These are phyloP conservation scores for Aspergillus melleus DNA, from an alignment of 2,329 filamentous ascomycete species.

Conservation along the genomic window DNA sequence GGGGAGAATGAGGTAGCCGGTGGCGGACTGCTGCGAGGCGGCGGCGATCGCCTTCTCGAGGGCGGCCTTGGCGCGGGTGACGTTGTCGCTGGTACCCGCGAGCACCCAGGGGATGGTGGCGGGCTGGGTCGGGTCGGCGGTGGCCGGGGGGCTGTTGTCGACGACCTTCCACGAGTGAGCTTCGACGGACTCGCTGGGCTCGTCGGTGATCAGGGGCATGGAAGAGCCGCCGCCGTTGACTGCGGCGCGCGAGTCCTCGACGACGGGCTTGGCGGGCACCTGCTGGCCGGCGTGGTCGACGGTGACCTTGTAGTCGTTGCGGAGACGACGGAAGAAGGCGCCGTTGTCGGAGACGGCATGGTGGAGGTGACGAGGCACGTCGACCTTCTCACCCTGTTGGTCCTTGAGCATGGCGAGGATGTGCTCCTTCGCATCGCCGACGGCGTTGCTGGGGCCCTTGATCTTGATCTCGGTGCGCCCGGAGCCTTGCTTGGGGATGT, in stretches of 20 bases:
- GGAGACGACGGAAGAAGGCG: conserved; percentile 87
- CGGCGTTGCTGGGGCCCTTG: conserved; percentile 72
- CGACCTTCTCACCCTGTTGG: conserved; percentile 83
- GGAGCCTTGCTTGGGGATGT: conserved; percentile 87
- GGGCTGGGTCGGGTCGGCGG: conserved; percentile 31
- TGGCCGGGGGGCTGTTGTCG: conserved; percentile 44
- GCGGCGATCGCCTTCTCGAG: conserved; percentile 72
- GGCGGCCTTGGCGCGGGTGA: conserved; percentile 76
- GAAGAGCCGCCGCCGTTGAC: conserved; percentile 57
- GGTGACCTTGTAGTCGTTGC: conserved; percentile 81
- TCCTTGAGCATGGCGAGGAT: conserved; percentile 76
- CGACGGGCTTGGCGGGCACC: conserved; percentile 67
- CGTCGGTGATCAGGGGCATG: conserved; percentile 94
- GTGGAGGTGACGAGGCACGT: conserved; percentile 79
- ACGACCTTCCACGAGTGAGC: conserved; percentile 83
- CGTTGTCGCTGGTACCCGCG: conserved; percentile 72
- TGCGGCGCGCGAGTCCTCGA: conserved; percentile 51
- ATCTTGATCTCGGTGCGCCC: conserved; percentile 84
- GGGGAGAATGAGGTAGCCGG: conserved; percentile 84
- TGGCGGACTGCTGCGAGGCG: conserved; percentile 54
- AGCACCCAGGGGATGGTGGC: conserved; percentile 77
- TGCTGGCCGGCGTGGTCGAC: conserved; percentile 86
- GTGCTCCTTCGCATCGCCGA: conserved; percentile 83
- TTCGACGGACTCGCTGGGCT: conserved; percentile 63
- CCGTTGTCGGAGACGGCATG: conserved; percentile 80